Base-by-base conservation (phyloP, 176 grass and related monocot genomes). In the Oryza officinalis region DNA sequence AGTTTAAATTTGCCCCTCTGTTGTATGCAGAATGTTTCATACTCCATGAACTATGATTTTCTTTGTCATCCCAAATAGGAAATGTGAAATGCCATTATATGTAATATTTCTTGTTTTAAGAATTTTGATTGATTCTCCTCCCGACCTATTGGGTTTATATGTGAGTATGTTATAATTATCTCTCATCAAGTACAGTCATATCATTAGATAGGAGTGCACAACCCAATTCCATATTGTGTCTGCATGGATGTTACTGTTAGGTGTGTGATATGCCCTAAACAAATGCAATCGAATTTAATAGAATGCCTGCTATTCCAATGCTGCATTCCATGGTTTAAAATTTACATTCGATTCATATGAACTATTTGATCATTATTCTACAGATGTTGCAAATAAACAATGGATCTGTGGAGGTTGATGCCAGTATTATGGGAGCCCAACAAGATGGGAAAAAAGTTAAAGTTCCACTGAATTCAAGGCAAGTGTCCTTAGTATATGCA, bases 381-480 rank as follows among this genome's bases (percentile, higher is more conserved):
- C 70, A 98, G 96, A 90, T 98, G 87, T 84, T 98, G 77, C 91
- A 98, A 92, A 83, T 98, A 72, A 79, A 88, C 82, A 98, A 95
- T 33, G 96, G 96, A 54, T 89, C 91, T 75, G 96, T 98, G 57
- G 96, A 98, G 88, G 87, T 98, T 63, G 96, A 98, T 85, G 43
- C 87, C 8, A 88, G 77, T 85, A 83, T 98, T 38, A 95, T 98
- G 91, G 93, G 96, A 79, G 49, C 52, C 27, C 92, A 93, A 68
- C 89, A 98, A 88, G 93, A 98, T 77, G 84, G 88, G 3, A 98
- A 93, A 88, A 98, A 90, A 80, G 82, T 93, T 27, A 98, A 98
- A 72, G 80, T 98, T 93, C 96, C 96, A 82, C 75, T 95, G 37
- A 98, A 98, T 91, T 98, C 91, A 13, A 98, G 96, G 96, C 85